These are phyloP conservation scores for Arabidopsis hybrid DNA, from an alignment of 441 rosid species.

Conservation along the genomic window DNA sequence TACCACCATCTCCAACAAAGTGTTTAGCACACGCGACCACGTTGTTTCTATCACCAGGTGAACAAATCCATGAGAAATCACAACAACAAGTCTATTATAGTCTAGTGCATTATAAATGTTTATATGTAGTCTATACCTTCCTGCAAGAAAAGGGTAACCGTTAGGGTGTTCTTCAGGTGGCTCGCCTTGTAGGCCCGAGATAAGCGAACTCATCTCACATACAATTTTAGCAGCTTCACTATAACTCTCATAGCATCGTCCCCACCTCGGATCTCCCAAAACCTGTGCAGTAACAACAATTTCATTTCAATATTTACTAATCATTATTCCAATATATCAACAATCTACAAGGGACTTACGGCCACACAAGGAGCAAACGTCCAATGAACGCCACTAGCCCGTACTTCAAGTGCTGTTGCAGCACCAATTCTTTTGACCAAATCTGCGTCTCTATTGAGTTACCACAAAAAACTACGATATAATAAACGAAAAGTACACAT, in stretches of 20 bases:
- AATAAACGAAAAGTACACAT: no score
- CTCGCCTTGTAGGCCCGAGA: conserved; percentile 81
- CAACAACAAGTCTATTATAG: background rate
- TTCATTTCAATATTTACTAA: background rate
- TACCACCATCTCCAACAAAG: conserved; percentile 94
- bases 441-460: conserved; percentile 62
- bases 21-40: conserved; percentile 92
- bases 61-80: conserved; percentile 23
- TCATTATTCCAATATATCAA: background rate
- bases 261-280: conserved; percentile 90
- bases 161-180: conserved; percentile 69
- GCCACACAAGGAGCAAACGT: conserved; percentile 89
- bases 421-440: conserved; percentile 72
- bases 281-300: conserved; percentile 55
- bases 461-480: conserved; percentile 16
- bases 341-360: conserved; percentile 19
- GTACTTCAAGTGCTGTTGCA: conserved; percentile 89
- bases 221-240: conserved; percentile 73
- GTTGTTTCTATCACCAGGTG: conserved; percentile 61
- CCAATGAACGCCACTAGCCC: conserved; percentile 85
- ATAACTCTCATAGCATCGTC: conserved; percentile 83
- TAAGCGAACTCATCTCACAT: conserved; percentile 62
- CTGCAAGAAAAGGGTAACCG: conserved; percentile 84
- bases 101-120: background rate
- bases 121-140: conserved; percentile 51